Conservation (phyloP, 495 filamentous ascomycete genomes). For the Penicillium dipodomyicola region DNA sequence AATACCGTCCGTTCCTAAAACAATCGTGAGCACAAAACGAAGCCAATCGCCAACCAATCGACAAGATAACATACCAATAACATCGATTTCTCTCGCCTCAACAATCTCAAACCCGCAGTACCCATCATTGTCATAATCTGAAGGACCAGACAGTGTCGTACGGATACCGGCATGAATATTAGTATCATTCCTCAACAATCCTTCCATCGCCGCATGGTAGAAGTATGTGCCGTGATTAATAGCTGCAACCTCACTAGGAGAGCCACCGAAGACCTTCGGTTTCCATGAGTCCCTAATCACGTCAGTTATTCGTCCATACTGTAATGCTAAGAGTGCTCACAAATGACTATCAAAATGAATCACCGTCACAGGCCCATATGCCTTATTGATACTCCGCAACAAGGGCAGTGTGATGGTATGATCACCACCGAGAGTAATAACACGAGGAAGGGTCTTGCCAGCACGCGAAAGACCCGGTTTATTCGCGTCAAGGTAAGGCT, state of each 20-base stretch:
- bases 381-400: constrained; percentile 62
- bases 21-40: not conserved
- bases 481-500: constrained; percentile 46
- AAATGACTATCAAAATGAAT: constrained; percentile 75
- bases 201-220: constrained; percentile 66
- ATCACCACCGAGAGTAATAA: constrained; percentile 69
- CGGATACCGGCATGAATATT: constrained; percentile 88
- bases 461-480: constrained; percentile 50
- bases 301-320: not conserved
- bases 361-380: constrained; percentile 65
- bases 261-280: constrained; percentile 68
- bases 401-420: constrained; percentile 63
- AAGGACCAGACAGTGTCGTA: constrained; percentile 66
- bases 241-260: constrained; percentile 59
- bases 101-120: constrained; percentile 80
- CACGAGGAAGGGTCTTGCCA: constrained; percentile 56
- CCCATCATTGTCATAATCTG: constrained; percentile 78
- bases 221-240: constrained; percentile 88
- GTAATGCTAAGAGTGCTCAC: constrained; percentile 23
- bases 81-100: constrained; percentile 80
- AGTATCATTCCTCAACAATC: constrained; percentile 72
- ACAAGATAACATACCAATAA: constrained; percentile 48
- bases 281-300: constrained; percentile 58
- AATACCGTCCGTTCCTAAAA: constrained; percentile 55
- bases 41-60: not conserved